These are phyloP conservation scores for Apostasia shenzhenica DNA, from an alignment of 106 monocot genomes.

Conservation along the genomic window DNA sequence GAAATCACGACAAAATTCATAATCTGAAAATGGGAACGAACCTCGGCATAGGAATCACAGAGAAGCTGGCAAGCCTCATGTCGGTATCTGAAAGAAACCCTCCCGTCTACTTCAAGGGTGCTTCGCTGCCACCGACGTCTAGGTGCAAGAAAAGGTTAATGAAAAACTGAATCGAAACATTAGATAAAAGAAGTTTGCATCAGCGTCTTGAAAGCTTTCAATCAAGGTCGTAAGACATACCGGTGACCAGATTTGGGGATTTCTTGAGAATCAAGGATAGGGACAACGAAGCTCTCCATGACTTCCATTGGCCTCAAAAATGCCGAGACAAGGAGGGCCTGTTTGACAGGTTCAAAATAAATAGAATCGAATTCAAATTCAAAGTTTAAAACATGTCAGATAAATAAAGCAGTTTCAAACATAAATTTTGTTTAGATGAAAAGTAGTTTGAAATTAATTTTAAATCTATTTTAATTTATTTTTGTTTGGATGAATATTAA, in stretches of 20 bases:
- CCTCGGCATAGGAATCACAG: slow-evolving; percentile 55
- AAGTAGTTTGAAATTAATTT: too few species aligned
- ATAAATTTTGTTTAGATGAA: too few species aligned
- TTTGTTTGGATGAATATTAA: too few species aligned
- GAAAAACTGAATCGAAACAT: background rate
- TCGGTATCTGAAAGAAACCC: slow-evolving; percentile 25
- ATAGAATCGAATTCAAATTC: background rate
- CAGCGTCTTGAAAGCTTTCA: background rate
- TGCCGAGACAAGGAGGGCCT: background rate
- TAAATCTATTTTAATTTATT: too few species aligned
- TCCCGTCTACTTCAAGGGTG: slow-evolving; percentile 38
- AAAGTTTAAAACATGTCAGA: too few species aligned
- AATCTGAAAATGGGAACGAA: background rate
- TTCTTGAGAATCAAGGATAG: slow-evolving; percentile 2
- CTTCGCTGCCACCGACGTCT: slow-evolving; percentile 37
- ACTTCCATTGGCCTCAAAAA: background rate
- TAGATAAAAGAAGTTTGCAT: background rate
- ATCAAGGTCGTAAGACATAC: background rate
- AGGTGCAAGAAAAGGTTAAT: background rate
- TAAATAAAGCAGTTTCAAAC: too few species aligned
- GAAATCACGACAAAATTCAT: background rate
- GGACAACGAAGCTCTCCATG: slow-evolving; percentile 48
- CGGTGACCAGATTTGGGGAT: slow-evolving; percentile 8
- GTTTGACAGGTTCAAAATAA: too few species aligned
- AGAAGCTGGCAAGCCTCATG: slow-evolving; percentile 47